These are phyloP conservation scores for Evansstolkia leycettana DNA, from an alignment of 495 filamentous ascomycete genomes.

Conservation along the genomic window DNA sequence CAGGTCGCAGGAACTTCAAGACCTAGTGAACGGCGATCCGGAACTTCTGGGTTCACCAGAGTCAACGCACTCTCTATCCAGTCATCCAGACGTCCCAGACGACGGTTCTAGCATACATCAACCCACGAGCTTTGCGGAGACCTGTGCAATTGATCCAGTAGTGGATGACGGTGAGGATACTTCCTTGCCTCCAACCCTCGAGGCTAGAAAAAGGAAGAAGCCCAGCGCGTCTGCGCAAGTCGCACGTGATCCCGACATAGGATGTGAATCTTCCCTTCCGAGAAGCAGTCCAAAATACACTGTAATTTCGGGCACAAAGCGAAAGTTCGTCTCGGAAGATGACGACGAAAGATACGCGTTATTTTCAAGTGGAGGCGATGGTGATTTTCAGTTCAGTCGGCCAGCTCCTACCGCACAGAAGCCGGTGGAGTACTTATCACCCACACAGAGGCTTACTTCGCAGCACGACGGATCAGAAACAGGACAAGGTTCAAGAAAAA, in stretches of 20 bases:
- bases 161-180: conserved; percentile 3
- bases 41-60: conserved; percentile 49
- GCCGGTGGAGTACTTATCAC: conserved; percentile 1
- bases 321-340: conserved; percentile 49
- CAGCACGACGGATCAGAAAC: conserved; percentile 10
- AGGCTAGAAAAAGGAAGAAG: conserved; percentile 34
- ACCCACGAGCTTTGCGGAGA: conserved; percentile 3
- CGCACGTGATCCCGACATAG: conserved; percentile 48
- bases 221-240: conserved; percentile 23
- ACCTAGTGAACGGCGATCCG: conserved; percentile 33
- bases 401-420: conserved; percentile 10
- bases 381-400: conserved; percentile 38
- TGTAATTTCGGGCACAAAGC: conserved; percentile 44
- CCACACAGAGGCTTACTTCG: conserved; percentile 6
- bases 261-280: conserved; percentile 46
- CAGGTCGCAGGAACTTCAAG: conserved; percentile 31
- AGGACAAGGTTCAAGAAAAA: conserved; percentile 8
- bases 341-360: conserved; percentile 21
- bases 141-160: not conserved
- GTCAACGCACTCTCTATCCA: conserved; percentile 52
- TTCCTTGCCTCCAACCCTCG: conserved; percentile 21
- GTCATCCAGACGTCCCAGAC: conserved; percentile 40
- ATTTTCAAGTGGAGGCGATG: conserved; percentile 20
- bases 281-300: not conserved
- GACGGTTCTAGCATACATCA: conserved; percentile 37